Evolutionary conservation across 2,329 filamentous ascomycete genomes (phyloP).

Genomic region (Bimuria novae-zelandiae): DNA sequence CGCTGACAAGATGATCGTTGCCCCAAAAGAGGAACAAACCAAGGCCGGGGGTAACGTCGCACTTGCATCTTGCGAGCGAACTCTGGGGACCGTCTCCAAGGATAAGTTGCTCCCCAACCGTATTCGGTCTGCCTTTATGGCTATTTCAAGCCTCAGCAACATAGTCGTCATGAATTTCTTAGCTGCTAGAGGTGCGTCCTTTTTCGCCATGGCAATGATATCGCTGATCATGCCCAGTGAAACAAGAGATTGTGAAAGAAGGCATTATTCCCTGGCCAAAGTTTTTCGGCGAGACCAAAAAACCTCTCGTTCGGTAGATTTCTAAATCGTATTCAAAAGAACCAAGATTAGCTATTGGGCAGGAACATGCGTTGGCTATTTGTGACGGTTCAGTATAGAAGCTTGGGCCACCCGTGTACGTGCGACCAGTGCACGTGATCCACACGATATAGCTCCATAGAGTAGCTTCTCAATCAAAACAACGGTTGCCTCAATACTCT

Average conservation of each 20-base stretch:
- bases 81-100: conserved; percentile 26
- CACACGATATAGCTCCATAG: too few species aligned
- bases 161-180: conserved; percentile 63
- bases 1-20: conserved; percentile 27
- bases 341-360: neutral
- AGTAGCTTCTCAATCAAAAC: too few species aligned
- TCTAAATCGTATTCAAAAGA: neutral
- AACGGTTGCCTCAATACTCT: too few species aligned
- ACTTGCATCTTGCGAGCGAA: conserved; percentile 18
- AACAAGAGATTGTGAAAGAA: conserved; percentile 62
- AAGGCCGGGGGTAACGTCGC: conserved; percentile 17
- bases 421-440: too few species aligned
- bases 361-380: conserved; percentile 1
- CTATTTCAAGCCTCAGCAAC: conserved; percentile 61
- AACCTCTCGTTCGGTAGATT: conserved; percentile 12
- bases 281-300: conserved; percentile 23
- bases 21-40: conserved; percentile 27
- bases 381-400: too few species aligned
- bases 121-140: conserved; percentile 57
- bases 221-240: conserved; percentile 6
- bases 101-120: conserved; percentile 38
- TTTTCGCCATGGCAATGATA: neutral
- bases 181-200: conserved; percentile 46
- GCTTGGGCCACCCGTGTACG: too few species aligned
- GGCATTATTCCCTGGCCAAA: conserved; percentile 23